Conservation (phyloP, 768 basidiomycete genomes). For the Hygrophorus russula region DNA sequence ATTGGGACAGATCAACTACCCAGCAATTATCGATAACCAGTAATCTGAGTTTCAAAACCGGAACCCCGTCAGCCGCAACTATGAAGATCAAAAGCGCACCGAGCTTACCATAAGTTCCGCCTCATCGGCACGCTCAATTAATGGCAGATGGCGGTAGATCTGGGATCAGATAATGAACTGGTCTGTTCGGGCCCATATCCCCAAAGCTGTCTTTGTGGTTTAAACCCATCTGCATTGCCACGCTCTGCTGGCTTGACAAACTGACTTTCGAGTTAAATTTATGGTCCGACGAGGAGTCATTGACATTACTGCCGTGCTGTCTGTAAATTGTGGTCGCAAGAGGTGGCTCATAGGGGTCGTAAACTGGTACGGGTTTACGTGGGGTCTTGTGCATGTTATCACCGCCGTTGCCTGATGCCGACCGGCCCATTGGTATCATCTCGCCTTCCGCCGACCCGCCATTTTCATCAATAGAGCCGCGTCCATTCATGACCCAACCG, state of each 20-base stretch:
- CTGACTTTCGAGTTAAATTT: neutral
- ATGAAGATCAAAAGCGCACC: neutral
- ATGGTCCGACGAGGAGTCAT: neutral
- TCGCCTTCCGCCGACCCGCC: neutral
- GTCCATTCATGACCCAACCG: neutral
- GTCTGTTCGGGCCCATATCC: slow-evolving; percentile 23
- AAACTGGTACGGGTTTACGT: slow-evolving; percentile 49
- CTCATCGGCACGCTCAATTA: neutral
- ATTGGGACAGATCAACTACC: too few species aligned
- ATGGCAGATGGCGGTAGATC: slow-evolving; percentile 34
- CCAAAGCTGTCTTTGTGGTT: slow-evolving; percentile 35
- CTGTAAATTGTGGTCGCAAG: too few species aligned
- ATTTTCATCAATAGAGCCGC: neutral
- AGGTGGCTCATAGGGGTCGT: slow-evolving; percentile 11
- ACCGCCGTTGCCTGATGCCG: neutral
- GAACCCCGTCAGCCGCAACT: too few species aligned
- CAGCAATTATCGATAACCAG: too few species aligned
- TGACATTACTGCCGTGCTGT: neutral
- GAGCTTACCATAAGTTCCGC: neutral
- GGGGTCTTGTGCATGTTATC: slow-evolving; percentile 20
- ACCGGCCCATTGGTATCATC: slow-evolving; percentile 4
- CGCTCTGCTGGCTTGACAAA: neutral
- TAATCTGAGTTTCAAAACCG: too few species aligned
- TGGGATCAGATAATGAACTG: slow-evolving; percentile 48
- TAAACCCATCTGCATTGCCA: neutral